phyloP scores from a whole-genome alignment of 164 flowering plant species.

The Vitis riparia region DNA sequence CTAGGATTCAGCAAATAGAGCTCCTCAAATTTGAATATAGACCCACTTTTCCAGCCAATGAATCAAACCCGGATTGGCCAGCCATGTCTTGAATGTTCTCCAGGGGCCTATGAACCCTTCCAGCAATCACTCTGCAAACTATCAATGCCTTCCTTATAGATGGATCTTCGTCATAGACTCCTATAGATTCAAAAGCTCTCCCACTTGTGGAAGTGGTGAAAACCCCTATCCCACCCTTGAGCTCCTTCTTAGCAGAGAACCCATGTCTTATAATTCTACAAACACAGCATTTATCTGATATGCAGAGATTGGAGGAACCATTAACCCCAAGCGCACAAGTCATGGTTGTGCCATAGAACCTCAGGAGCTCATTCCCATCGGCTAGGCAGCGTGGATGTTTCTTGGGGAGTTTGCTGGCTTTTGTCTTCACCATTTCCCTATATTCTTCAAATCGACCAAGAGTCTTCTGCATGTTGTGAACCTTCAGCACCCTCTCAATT shows the following conservation, averaged over 20 bases:
- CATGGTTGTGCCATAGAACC: constrained; percentile 34
- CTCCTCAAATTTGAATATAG: constrained; percentile 78
- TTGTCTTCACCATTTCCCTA: constrained; percentile 20
- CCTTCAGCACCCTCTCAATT: constrained; percentile 17
- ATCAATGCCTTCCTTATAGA: constrained; percentile 50
- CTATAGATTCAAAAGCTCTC: constrained; percentile 65
- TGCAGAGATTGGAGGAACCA: constrained; percentile 32
- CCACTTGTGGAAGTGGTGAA: constrained; percentile 77
- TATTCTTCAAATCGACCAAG: constrained; percentile 20
- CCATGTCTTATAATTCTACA: constrained; percentile 33
- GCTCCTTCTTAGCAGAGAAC: constrained; percentile 23
- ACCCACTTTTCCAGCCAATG: constrained; percentile 86
- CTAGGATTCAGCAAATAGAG: constrained; percentile 78
- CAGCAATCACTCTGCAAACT: constrained; percentile 81
- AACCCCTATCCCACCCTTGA: constrained; percentile 47
- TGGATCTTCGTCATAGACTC: constrained; percentile 31
- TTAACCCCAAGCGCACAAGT: constrained; percentile 30
- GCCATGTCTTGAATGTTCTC: constrained; percentile 59
- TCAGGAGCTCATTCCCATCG: constrained; percentile 41
- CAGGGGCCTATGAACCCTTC: constrained; percentile 70
- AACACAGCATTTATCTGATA: constrained; percentile 26
- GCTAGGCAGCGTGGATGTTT: constrained; percentile 43
- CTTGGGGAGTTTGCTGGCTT: constrained; percentile 20
- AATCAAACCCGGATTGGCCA: constrained; percentile 70
- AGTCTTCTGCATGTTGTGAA: constrained; percentile 20